Base-by-base conservation (phyloP, 306 rosid species). In the Quercus cerris region DNA sequence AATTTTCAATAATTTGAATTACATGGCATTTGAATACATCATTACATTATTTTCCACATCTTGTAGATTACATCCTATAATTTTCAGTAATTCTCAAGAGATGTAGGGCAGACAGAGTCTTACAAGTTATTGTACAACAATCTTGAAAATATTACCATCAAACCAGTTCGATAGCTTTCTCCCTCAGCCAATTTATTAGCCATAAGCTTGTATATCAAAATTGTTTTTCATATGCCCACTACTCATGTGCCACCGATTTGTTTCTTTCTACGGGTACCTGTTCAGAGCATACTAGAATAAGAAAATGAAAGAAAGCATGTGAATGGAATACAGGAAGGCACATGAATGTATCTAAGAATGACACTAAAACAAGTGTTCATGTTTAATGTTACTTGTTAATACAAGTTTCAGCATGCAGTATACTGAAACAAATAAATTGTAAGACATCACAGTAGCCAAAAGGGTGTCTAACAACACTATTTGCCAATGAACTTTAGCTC, bases 181-280 rank as follows among this genome's bases (percentile, higher is more conserved):
- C 41, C 27, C 52, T n/a, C 51, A n/a, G 18, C 72, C 8, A 35
- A 19, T 6, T 68, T 68, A 19, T 63, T 63, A 9, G 28, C 52
- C 11, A 68, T 35, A 22, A 35, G 38, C 52, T 68, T 63, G 70
- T 13, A 19, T 68, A 35, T 19, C 5, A n/a, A 8, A 23, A 68
- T 17, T 20, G 52, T 59, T 44, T 33, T 14, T 70, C 78, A 18
- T 63, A 44, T 30, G 58, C 10, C 38, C 51, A 9, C 28, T 57
- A 56, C 78, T 85, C 83, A 81, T 15, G 41, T 28, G 52, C 81
- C 82, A 14, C 70, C 78, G n/a, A 38, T 81, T 35, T 73, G 51
- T 77, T 75, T 88, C 85, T 87, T 80, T 83, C 89, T 81, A 49
- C 55, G 80, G 27, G 6, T 75, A 75, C 86, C 92, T 92, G 92